phyloP scores from a whole-genome alignment of 164 flowering plant species.

The Saururus chinensis region DNA sequence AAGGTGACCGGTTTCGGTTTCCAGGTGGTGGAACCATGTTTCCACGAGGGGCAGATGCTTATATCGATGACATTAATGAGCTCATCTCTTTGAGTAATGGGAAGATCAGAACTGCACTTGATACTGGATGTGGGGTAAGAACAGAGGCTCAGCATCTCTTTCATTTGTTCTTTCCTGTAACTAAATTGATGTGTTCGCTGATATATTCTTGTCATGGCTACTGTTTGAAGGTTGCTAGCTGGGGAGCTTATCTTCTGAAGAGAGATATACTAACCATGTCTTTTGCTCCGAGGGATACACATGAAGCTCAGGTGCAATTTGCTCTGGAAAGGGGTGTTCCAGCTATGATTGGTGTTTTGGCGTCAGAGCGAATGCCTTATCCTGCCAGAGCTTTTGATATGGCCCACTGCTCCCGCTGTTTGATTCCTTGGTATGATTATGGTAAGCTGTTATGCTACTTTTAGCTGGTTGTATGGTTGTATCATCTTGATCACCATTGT shows the following conservation, averaged over 20 bases:
- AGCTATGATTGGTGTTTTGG: slow-evolving; percentile 89
- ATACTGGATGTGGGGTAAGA: slow-evolving; percentile 95
- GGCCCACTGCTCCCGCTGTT: slow-evolving; percentile 98
- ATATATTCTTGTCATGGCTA: background rate
- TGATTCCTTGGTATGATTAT: slow-evolving; percentile 75
- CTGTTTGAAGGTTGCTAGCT: slow-evolving; percentile 79
- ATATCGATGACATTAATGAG: slow-evolving; percentile 70
- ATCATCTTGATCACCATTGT: too few relatives aligned
- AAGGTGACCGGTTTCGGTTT: slow-evolving; percentile 80
- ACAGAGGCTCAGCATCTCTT: too few relatives aligned
- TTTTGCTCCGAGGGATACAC: slow-evolving; percentile 98
- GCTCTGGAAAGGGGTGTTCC: slow-evolving; percentile 97
- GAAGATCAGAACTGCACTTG: slow-evolving; percentile 77
- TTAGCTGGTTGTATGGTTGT: too few relatives aligned
- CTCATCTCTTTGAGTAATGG: slow-evolving; percentile 76
- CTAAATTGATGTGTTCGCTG: background rate
- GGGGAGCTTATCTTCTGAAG: slow-evolving; percentile 86
- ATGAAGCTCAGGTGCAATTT: slow-evolving; percentile 95
- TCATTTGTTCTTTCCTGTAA: background rate
- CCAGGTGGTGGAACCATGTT: slow-evolving; percentile 99
- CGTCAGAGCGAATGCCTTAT: slow-evolving; percentile 69
- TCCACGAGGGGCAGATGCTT: slow-evolving; percentile 91
- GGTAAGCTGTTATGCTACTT: slow-evolving; percentile 31
- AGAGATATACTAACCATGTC: slow-evolving; percentile 85
- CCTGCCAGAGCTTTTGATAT: slow-evolving; percentile 96